phyloP scores from a whole-genome alignment of 768 basidiomycete genomes.

The Psilocybe azurescens region DNA sequence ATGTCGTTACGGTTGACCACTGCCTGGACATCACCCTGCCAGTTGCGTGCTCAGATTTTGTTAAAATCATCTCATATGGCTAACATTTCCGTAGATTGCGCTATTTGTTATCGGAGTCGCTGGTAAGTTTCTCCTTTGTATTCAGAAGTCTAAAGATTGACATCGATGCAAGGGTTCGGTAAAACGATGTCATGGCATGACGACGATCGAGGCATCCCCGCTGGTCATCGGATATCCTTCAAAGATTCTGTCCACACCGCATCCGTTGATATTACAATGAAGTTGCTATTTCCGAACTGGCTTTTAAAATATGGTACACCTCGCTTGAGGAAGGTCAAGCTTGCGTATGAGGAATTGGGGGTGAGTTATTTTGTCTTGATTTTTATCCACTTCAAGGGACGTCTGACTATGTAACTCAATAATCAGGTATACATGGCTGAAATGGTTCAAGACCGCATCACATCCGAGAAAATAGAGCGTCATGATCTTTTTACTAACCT shows the following conservation, averaged over 20 bases:
- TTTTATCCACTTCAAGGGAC: no score
- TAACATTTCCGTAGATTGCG: conserved; percentile 1
- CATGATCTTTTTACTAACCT: conserved; percentile 57
- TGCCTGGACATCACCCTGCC: no score
- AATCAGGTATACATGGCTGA: conserved; percentile 47
- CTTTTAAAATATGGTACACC: conserved; percentile 34
- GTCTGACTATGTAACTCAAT: no score
- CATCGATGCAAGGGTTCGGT: conserved; percentile 45
- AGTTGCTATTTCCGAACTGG: conserved; percentile 40
- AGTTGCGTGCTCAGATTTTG: no score
- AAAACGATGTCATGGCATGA: conserved; percentile 49
- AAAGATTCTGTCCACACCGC: conserved; percentile 47
- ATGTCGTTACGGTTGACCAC: no score
- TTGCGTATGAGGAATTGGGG: conserved; percentile 44
- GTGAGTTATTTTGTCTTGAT: background rate
- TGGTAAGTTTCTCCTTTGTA: background rate
- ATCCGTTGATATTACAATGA: conserved; percentile 35
- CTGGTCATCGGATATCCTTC: conserved; percentile 49
- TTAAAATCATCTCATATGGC: no score
- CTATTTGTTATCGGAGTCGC: conserved; percentile 12
- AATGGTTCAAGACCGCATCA: conserved; percentile 52
- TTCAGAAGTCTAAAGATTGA: background rate
- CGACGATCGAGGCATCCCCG: conserved; percentile 29
- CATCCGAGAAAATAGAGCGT: conserved; percentile 40
- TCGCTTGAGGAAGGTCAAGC: conserved; percentile 29